A percentile compares a stretch with the other conserved stretches of the same genome.
Evolutionary conservation across 2,329 filamentous ascomycete genomes (phyloP).

Genomic region (Colletotrichum abscissum): DNA sequence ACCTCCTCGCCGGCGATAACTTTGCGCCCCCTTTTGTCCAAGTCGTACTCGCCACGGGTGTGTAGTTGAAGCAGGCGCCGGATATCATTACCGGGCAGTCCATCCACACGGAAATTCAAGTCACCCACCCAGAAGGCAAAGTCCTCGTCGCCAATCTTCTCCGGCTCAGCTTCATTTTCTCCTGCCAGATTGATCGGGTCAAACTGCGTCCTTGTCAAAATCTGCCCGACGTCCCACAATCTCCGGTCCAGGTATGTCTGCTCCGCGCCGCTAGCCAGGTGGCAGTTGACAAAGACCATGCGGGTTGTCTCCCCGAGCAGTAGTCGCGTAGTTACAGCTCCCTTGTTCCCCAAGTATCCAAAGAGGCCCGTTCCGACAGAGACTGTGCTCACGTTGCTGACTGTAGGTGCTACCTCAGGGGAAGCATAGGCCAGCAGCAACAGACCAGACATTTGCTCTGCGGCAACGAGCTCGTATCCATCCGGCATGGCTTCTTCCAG

Average conservation of each 20-base stretch:
- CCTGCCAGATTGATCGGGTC: slow-evolving; percentile 76
- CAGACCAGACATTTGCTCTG: slow-evolving; percentile 88
- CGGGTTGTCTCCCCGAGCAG: slow-evolving; percentile 90
- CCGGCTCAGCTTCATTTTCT: slow-evolving; percentile 72
- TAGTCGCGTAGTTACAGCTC: slow-evolving; percentile 83
- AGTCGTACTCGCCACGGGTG: slow-evolving; percentile 80
- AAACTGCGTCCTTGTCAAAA: slow-evolving; percentile 81
- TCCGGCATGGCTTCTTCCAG: slow-evolving; percentile 78
- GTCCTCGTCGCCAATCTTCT: slow-evolving; percentile 87
- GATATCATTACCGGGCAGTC: slow-evolving; percentile 90
- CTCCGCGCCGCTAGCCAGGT: slow-evolving; percentile 89
- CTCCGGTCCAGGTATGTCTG: slow-evolving; percentile 81
- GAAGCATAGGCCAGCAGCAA: slow-evolving; percentile 88
- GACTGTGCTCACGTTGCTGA: slow-evolving; percentile 84
- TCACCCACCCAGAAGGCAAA: slow-evolving; percentile 98
- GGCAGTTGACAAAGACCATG: slow-evolving; percentile 90
- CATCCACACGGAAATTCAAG: slow-evolving; percentile 92
- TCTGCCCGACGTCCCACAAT: slow-evolving; percentile 90
- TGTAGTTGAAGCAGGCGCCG: slow-evolving; percentile 85
- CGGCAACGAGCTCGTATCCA: slow-evolving; percentile 81
- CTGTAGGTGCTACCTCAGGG: slow-evolving; percentile 76
- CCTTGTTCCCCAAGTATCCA: slow-evolving; percentile 97
- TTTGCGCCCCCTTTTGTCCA: slow-evolving; percentile 54
- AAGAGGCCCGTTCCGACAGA: slow-evolving; percentile 89
- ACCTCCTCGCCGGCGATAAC: slow-evolving; percentile 57